These are phyloP conservation scores for Xylaria bambusicola DNA, from an alignment of 495 filamentous ascomycete genomes.

Conservation along the genomic window DNA sequence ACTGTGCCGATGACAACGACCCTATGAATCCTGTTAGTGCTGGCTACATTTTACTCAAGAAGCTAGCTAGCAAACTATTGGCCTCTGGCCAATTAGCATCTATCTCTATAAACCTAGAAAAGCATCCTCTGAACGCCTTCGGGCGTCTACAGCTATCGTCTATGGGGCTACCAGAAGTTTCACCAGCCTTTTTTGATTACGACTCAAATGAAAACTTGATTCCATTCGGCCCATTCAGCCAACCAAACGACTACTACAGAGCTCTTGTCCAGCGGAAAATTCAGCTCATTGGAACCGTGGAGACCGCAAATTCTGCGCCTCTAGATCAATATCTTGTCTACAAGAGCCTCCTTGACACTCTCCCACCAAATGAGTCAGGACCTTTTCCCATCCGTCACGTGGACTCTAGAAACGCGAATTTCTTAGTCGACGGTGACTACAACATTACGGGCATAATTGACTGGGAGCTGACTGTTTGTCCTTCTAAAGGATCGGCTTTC, in stretches of 20 bases:
- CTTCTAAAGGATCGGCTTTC: conserved; percentile 22
- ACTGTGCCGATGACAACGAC: conserved; percentile 26
- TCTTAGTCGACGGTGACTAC: conserved; percentile 40
- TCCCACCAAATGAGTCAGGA: conserved; percentile 24
- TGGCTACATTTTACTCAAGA: conserved; percentile 38
- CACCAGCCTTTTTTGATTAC: conserved; percentile 25
- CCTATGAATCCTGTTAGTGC: conserved; percentile 33
- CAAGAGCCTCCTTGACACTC: conserved; percentile 36
- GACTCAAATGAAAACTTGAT: conserved; percentile 16
- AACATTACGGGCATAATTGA: conserved; percentile 43
- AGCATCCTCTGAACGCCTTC: conserved; percentile 27
- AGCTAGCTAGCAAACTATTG: conserved; percentile 33
- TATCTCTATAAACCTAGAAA: conserved; percentile 33
- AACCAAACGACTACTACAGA: conserved; percentile 30
- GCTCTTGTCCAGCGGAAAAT: conserved; percentile 26
- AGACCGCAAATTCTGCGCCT: conserved; percentile 25
- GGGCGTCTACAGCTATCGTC: conserved; percentile 31
- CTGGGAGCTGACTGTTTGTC: conserved; percentile 37
- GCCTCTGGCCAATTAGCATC: conserved; percentile 38
- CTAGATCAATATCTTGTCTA: conserved; percentile 36
- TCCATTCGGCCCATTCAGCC: conserved; percentile 30
- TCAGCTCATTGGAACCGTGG: conserved; percentile 20
- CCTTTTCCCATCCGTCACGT: conserved; percentile 38
- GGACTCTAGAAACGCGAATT: conserved; percentile 40
- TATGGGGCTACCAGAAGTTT: conserved; percentile 24